Evolutionary conservation across 306 rosid species (phyloP), one percentile per base, ranked within the genome.

Genomic region (Canavalia ensiformis): DNA sequence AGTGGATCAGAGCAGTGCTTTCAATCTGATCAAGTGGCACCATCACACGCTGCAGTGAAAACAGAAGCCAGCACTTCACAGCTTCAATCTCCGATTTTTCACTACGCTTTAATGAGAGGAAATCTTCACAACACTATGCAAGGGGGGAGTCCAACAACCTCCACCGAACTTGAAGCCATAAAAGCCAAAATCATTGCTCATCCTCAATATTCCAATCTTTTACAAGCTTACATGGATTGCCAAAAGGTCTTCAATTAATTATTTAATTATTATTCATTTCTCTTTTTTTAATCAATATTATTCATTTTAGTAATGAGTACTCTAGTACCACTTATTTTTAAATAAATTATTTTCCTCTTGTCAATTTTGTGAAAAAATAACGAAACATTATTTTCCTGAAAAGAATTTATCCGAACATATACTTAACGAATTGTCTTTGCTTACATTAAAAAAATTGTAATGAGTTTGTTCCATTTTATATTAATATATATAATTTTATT

Each of bases 161-260:
- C 73, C 37, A 71, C 31, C 2, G 96, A 95, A 72, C 87, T 87
- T n/a, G 97, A 96, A 76, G 90, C 87, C 41, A 90, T 96, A 8
- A 93, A 96, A 82, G 97, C 97, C 2, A 93, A 93, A 90, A 96
- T 96, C 88, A 75, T 92, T 55, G 93, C 94, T 72, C 99, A 96
- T 64, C 99, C 98, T 79, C 98, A 92, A 58, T 96, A 93, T 82
- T 89, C 97, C 18, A 93, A 82, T 81, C 93, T 96, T 76, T 69
- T 96, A 50, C 89, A 92, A 72, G 99, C 99, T 80, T 96, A 89
- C 90, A 93, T 96, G 90, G 97, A 96, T 88, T 96, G 98, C 85
- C 98, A 96, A 76, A 96, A 91, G 97, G 99, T 96, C 49, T 1
- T 0, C 31, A 37, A 29, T 68, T 73, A 67, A 68, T 67, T 39